Conservation (phyloP, 2,329 filamentous ascomycete genomes). For the Verticillium klebahnii region DNA sequence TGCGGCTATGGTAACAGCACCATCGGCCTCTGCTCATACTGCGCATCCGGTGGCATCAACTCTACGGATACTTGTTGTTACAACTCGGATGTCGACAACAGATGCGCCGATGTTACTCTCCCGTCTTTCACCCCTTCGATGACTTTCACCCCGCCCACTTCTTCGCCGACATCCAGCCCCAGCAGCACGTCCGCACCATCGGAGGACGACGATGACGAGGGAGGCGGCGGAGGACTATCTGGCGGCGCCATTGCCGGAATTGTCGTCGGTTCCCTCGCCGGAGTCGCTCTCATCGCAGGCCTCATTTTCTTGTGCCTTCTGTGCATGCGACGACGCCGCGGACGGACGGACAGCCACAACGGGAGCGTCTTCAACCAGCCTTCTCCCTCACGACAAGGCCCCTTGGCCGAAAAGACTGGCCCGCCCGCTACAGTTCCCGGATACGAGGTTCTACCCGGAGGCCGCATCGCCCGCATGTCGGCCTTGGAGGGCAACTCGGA, state of each 20-base stretch:
- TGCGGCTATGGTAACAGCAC: conserved; percentile 76
- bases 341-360: conserved; percentile 55
- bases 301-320: conserved; percentile 55
- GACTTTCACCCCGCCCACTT: conserved; percentile 45
- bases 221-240: conserved; percentile 47
- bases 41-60: conserved; percentile 76
- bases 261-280: conserved; percentile 74
- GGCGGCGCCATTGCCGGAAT: conserved; percentile 90
- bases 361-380: conserved; percentile 87
- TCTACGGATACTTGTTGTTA: conserved; percentile 95
- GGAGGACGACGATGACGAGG: conserved; percentile 20
- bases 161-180: conserved; percentile 35
- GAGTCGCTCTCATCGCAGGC: conserved; percentile 62
- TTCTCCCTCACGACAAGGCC: conserved; percentile 57
- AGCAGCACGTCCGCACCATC: conserved; percentile 22
- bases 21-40: conserved; percentile 82
- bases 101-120: conserved; percentile 72
- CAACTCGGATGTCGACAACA: conserved; percentile 67
- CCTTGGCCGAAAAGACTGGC: conserved; percentile 32
- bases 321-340: conserved; percentile 36
- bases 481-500: conserved; percentile 75
- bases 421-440: conserved; percentile 17
- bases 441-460: conserved; percentile 76
- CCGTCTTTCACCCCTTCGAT: conserved; percentile 71
- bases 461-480: conserved; percentile 92